Base-by-base conservation (phyloP, 1,284 basidiomycete genomes). In the Limonomyces culmigenus region DNA sequence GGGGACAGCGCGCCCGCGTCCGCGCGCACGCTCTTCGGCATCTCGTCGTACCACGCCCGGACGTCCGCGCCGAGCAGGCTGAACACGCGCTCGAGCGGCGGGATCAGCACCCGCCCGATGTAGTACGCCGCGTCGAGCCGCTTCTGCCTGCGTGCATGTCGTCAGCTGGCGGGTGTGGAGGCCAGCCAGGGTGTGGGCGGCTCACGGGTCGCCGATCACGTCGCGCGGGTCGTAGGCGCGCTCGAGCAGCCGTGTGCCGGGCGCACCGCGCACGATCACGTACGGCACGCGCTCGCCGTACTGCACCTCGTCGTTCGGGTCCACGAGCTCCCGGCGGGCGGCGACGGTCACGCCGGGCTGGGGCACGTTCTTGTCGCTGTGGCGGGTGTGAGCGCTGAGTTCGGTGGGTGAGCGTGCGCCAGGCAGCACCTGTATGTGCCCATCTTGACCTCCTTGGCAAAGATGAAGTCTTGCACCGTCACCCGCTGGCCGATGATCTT, bases 261-360 rank as follows among this genome's bases (percentile, higher is more conserved):
- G 70, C 27, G 69, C 65, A 2, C 85, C 79, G 33, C 75, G 54
- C 11, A 67, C 61, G 38, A 98, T 85, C 30, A 97, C 70, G 52
- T 96, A 97, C 0, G 91, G 88, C 2, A 97, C 73, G 18, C 93
- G 74, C 50, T 98, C 92, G 12, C 84, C 88, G 47, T 95, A 92
- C 47, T 92, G 88, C 2, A 84, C 70, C 50, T 95, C 89, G 41
- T 79, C 71, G 19, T 78, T 71, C 1, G 76, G 74, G 52, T 97
- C 93, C 32, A 72, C 54, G 15, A 80, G 50, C 54, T 84, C 70
- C 36, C 72, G 67, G 29, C 79, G 68, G 13, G 83, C 79, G 3
- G 91, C 88, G 3, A 97, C 80, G 1, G 78, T 72, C 1, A 78
- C 92, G 0, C 92, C 93, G 6, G 93, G 92, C 3, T 87, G 91